Conservation (phyloP, 1,139 yeast species). For the Suhomyces chickasaworum region DNA sequence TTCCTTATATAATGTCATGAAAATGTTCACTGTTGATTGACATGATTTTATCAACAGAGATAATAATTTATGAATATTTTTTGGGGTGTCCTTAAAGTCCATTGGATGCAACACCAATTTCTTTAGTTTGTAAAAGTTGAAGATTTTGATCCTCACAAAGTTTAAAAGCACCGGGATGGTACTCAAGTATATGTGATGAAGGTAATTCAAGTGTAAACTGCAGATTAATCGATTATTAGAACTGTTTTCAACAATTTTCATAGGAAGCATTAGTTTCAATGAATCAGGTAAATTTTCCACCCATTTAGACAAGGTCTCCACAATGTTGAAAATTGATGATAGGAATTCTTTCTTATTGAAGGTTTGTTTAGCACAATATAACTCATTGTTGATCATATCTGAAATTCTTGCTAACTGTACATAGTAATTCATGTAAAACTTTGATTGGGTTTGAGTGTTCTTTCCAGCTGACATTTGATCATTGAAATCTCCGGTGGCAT, state of each 20-base stretch:
- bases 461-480: conserved; percentile 11
- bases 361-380: background rate
- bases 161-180: conserved; percentile 32
- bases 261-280: conserved; percentile 20
- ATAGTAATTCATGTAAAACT: background rate
- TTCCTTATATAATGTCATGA: conserved; percentile 24
- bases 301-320: conserved; percentile 28
- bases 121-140: conserved; percentile 12
- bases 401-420: background rate
- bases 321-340: conserved; percentile 18
- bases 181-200: conserved; percentile 32
- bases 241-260: conserved; percentile 8
- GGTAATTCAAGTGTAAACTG: conserved; percentile 32
- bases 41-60: conserved; percentile 25
- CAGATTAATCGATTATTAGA: conserved; percentile 25
- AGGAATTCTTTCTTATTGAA: background rate
- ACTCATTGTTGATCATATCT: background rate
- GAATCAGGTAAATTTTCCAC: conserved; percentile 23
- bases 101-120: conserved; percentile 11
- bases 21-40: conserved; percentile 30
- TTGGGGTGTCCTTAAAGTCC: conserved; percentile 20
- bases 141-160: conserved; percentile 24
- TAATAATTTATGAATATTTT: conserved; percentile 25
- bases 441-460: conserved; percentile 21
- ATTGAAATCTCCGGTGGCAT: background rate